phyloP scores from a whole-genome alignment of 2,329 filamentous ascomycete genomes.

The Fusarium globosum region DNA sequence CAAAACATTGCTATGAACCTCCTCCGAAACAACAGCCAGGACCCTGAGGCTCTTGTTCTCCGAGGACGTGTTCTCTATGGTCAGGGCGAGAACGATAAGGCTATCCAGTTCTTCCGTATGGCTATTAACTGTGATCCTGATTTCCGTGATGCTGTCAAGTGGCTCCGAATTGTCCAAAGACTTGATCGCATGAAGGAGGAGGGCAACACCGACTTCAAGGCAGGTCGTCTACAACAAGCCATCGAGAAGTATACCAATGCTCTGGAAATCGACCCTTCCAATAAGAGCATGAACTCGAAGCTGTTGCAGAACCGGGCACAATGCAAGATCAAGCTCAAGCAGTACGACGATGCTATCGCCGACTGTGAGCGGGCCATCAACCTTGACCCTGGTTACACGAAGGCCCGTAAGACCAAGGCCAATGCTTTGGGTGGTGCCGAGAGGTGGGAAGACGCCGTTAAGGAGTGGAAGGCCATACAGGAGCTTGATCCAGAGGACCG shows the following conservation, averaged over 20 bases:
- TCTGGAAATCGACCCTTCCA: constrained; percentile 84
- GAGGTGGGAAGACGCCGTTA: constrained; percentile 90
- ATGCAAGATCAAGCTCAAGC: constrained; percentile 84
- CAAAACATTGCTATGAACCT: constrained; percentile 92
- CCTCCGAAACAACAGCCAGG: constrained; percentile 86
- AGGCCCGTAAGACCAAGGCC: constrained; percentile 93
- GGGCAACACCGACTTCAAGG: constrained; percentile 91
- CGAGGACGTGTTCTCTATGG: constrained; percentile 88
- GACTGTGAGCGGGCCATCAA: constrained; percentile 88
- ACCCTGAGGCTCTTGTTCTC: constrained; percentile 92
- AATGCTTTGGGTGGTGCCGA: constrained; percentile 88
- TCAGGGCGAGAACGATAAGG: constrained; percentile 95
- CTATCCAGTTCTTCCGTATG: constrained; percentile 90
- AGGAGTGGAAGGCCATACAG: constrained; percentile 87
- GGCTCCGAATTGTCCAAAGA: constrained; percentile 89
- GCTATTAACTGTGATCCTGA: constrained; percentile 92
- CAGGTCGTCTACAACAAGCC: constrained; percentile 80
- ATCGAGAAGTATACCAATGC: constrained; percentile 87
- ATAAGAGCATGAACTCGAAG: constrained; percentile 95
- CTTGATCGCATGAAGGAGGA: constrained; percentile 94
- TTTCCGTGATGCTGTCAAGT: constrained; percentile 87
- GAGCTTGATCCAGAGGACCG: constrained; percentile 87
- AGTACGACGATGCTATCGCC: constrained; percentile 81
- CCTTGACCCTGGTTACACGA: constrained; percentile 86
- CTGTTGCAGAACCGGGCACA: constrained; percentile 92